phyloP scores from a whole-genome alignment of 352 stramenopile species.

The Phytopythium kandeliae region DNA sequence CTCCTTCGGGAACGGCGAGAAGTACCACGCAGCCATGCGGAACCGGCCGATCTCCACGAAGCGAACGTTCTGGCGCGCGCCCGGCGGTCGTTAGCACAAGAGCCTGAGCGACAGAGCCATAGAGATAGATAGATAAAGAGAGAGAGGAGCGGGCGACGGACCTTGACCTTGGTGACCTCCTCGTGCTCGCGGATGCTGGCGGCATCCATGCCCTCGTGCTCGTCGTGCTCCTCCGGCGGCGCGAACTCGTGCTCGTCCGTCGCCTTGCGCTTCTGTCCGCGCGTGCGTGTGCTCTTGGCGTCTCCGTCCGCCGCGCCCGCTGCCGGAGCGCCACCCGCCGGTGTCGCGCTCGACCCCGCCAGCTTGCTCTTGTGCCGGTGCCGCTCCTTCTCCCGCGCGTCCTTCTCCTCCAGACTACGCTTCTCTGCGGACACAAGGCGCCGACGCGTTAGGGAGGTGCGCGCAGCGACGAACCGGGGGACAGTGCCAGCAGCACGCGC shows the following conservation, averaged over 20 bases:
- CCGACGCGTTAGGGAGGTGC: too few species aligned
- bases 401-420: slow-evolving; percentile 66
- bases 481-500: too few species aligned
- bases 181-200: slow-evolving; percentile 97
- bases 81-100: too few species aligned
- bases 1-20: slow-evolving; percentile 96
- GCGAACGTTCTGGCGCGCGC: slow-evolving; percentile 88
- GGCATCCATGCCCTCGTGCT: slow-evolving; percentile 98
- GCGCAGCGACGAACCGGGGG: too few species aligned
- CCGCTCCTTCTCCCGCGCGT: slow-evolving; percentile 66
- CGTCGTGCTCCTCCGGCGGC: slow-evolving; percentile 92
- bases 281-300: slow-evolving; percentile 31
- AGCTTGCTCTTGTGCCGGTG: slow-evolving; percentile 38
- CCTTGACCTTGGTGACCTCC: slow-evolving; percentile 96
- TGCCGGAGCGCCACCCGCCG: neutral
- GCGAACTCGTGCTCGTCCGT: slow-evolving; percentile 66
- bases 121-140: too few species aligned
- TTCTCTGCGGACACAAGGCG: slow-evolving; percentile 38
- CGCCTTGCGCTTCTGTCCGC: slow-evolving; percentile 75
- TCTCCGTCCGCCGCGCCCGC: slow-evolving; percentile 13
- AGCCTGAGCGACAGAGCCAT: too few species aligned
- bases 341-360: slow-evolving; percentile 6
- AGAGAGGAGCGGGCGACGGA: too few species aligned
- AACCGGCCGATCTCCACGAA: slow-evolving; percentile 93
- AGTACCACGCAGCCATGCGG: slow-evolving; percentile 97